Evolutionary conservation across 225 moss, liverwort and hornwort genomes (phyloP).

Genomic region (Ulota crispa): DNA sequence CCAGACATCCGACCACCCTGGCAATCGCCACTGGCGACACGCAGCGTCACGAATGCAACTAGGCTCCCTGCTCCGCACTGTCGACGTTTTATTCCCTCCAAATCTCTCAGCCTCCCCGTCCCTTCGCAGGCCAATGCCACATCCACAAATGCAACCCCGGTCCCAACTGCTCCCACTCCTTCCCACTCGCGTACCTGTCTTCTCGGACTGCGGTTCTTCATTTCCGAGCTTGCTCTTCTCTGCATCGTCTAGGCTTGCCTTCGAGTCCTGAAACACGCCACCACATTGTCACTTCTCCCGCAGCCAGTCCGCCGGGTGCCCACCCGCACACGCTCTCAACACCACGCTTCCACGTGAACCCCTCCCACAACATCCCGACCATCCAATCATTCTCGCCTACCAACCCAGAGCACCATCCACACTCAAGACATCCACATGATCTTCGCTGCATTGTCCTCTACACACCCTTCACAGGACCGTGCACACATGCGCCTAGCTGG

Average conservation of each 20-base stretch:
- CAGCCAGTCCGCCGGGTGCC: not conserved
- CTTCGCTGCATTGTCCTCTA: not conserved
- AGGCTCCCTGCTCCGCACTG: not conserved
- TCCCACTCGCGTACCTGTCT: slow-evolving; percentile 15
- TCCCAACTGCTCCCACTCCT: not conserved
- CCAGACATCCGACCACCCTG: too few species aligned
- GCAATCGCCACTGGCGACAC: not conserved
- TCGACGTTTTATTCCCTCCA: not conserved
- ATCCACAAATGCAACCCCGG: not conserved
- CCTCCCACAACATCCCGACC: not conserved
- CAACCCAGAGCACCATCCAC: not conserved
- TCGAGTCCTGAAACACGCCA: slow-evolving; percentile 29
- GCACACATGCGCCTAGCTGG: not conserved
- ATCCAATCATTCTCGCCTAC: not conserved
- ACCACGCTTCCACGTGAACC: not conserved
- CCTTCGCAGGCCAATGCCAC: not conserved
- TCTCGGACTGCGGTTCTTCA: slow-evolving; percentile 8
- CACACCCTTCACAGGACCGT: not conserved
- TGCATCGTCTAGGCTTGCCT: slow-evolving; percentile 17
- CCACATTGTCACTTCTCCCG: not conserved
- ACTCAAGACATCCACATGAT: not conserved
- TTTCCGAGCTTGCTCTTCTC: slow-evolving; percentile 23
- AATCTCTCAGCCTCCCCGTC: not conserved
- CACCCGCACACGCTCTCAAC: not conserved
- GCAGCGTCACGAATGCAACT: not conserved